A percentile compares a stretch with the other conserved stretches of the same genome.
phyloP scores from a whole-genome alignment of 2,329 filamentous ascomycete species.

The Triangularia setosa region DNA sequence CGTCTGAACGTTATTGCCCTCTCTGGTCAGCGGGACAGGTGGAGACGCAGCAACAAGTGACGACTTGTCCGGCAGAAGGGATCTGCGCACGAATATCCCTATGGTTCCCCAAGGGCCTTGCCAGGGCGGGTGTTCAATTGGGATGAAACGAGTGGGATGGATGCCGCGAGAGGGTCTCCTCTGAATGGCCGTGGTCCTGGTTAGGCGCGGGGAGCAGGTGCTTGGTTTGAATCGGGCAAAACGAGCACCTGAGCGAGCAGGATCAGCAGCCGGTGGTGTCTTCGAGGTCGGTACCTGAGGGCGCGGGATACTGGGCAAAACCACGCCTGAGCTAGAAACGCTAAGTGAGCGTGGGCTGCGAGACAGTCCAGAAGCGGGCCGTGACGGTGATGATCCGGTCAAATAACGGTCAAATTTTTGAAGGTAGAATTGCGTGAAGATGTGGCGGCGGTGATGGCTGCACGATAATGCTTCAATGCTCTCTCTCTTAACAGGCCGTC shows the following conservation, averaged over 20 bases:
- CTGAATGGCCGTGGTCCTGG: constrained; percentile 17
- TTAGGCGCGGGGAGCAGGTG: not conserved
- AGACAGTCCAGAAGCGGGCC: constrained; percentile 17
- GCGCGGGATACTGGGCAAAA: constrained; percentile 11
- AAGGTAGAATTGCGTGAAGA: constrained; percentile 15
- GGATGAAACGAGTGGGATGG: constrained; percentile 18
- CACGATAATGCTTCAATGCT: constrained; percentile 1
- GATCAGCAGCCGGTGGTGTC: constrained; percentile 18
- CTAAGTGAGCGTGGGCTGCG: constrained; percentile 6
- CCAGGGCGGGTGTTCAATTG: constrained; percentile 25
- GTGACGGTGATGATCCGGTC: constrained; percentile 24
- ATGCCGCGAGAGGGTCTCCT: constrained; percentile 11
- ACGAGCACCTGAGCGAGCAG: constrained; percentile 7
- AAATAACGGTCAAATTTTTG: constrained; percentile 28
- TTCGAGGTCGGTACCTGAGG: not conserved
- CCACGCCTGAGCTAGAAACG: constrained; percentile 12
- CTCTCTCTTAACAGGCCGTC: not conserved
- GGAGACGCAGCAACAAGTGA: constrained; percentile 44
- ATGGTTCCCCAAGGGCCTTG: constrained; percentile 31
- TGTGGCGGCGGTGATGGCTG: constrained; percentile 2
- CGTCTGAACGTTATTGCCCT: constrained; percentile 41
- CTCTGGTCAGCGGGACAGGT: constrained; percentile 42
- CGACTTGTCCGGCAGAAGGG: constrained; percentile 47
- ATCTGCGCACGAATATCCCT: constrained; percentile 53
- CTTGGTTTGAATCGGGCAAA: not conserved